These are phyloP conservation scores for Sphagnurus paluster DNA, from an alignment of 1,284 basidiomycete genomes.

Conservation along the genomic window DNA sequence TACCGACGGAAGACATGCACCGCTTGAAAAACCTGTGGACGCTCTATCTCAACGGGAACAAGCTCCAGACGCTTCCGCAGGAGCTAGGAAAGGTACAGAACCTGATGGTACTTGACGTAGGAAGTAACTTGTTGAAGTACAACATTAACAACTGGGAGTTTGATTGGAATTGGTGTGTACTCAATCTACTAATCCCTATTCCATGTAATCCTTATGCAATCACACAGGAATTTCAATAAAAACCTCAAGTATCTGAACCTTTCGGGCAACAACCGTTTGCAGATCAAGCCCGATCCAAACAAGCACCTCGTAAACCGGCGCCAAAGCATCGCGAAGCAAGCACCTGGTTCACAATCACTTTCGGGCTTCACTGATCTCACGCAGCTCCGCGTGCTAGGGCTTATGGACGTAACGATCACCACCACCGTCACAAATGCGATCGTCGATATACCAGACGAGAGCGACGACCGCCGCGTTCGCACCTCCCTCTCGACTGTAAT, in stretches of 20 bases:
- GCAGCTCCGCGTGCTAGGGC: constrained; percentile 85
- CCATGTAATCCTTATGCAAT: not conserved
- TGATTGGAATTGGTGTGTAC: constrained; percentile 96
- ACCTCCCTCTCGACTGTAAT: constrained; percentile 91
- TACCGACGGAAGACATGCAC: constrained; percentile 88
- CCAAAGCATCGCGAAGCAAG: constrained; percentile 22
- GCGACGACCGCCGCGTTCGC: constrained; percentile 87
- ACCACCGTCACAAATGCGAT: constrained; percentile 48
- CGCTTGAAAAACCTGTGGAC: constrained; percentile 67
- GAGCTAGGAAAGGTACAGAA: constrained; percentile 86
- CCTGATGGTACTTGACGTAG: constrained; percentile 87
- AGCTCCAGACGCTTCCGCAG: constrained; percentile 88
- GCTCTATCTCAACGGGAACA: constrained; percentile 94
- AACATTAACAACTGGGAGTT: constrained; percentile 99
- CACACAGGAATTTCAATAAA: constrained; percentile 90
- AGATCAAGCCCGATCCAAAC: constrained; percentile 43
- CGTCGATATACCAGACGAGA: constrained; percentile 82
- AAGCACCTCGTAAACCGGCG: constrained; percentile 25
- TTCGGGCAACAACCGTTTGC: constrained; percentile 50
- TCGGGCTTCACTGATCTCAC: constrained; percentile 88
- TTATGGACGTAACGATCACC: constrained; percentile 97
- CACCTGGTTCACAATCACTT: constrained; percentile 44
- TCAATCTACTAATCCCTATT: constrained; percentile 4
- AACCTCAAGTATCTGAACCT: constrained; percentile 84
- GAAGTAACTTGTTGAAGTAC: constrained; percentile 94